These are phyloP conservation scores for Plasmopara muralis DNA, from an alignment of 352 stramenopile genomes.

Conservation along the genomic window DNA sequence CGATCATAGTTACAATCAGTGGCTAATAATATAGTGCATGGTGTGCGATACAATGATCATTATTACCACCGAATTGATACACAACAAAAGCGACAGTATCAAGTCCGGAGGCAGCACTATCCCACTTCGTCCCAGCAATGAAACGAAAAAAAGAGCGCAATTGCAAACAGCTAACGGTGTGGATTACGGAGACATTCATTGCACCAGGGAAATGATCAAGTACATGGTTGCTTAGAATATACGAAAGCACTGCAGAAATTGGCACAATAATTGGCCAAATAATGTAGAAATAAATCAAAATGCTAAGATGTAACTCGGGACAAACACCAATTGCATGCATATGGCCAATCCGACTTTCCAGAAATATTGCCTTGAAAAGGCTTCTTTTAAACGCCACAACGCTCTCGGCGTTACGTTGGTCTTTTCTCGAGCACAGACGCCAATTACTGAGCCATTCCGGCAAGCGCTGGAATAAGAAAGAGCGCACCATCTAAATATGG, in stretches of 20 bases:
- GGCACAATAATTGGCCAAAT: slow-evolving; percentile 37
- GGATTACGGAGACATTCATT: slow-evolving; percentile 49
- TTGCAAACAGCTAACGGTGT: slow-evolving; percentile 49
- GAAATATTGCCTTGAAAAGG: slow-evolving; percentile 56
- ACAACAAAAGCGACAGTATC: slow-evolving; percentile 43
- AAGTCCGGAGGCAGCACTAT: slow-evolving; percentile 49
- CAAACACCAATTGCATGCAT: slow-evolving; percentile 32
- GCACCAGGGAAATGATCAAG: slow-evolving; percentile 43
- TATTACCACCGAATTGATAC: slow-evolving; percentile 40
- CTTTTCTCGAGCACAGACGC: slow-evolving; percentile 29
- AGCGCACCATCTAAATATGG: slow-evolving; percentile 37
- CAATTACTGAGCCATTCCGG: slow-evolving; percentile 51
- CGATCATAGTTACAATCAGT: slow-evolving; percentile 5
- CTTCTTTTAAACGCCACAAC: slow-evolving; percentile 53
- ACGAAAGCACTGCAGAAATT: slow-evolving; percentile 28
- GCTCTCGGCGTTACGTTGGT: slow-evolving; percentile 13
- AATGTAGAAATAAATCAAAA: slow-evolving; percentile 61
- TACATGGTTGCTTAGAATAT: slow-evolving; percentile 39
- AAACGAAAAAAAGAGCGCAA: slow-evolving; percentile 72
- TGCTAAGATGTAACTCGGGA: slow-evolving; percentile 57
- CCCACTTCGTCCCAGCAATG: slow-evolving; percentile 57
- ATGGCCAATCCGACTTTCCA: slow-evolving; percentile 34
- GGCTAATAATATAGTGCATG: background rate
- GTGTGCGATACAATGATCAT: background rate
- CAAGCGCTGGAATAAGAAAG: slow-evolving; percentile 40